Evolutionary conservation across 2,329 filamentous ascomycete species (phyloP), one percentile per base, ranked within the genome.

Genomic region (Xenosphaeropsis pyriputrescens): DNA sequence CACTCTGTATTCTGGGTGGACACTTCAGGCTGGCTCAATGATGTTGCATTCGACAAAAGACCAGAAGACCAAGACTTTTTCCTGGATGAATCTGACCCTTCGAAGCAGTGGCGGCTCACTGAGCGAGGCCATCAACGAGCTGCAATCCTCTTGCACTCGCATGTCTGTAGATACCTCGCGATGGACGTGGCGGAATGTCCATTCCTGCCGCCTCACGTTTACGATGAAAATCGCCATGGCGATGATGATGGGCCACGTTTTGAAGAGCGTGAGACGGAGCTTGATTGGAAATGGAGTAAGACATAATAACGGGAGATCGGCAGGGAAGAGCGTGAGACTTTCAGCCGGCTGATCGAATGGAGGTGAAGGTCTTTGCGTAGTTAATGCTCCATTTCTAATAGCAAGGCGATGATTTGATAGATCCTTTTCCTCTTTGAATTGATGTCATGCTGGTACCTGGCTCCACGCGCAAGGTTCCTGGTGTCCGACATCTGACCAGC

Each of bases 21-120:
- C 40, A 61, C 57, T 6, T 56, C 56, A 5, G 57, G 57, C 11
- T 60, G 58, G 57, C 45, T 61, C 7, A 48, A 59, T 19, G 45
- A 50, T 29, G 32, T 46, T 12, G 40, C 47, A 26, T 43, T 46
- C 18, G 42, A 48, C 14, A 43, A 41, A 6, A 38, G 40, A n/a
- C 37, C 43, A 35, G 44, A 47, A 15, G 41, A 45, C 18, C 43
- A 48, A 35, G 47, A 55, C 35, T 55, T 55, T 42, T 55, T 50
- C 34, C 40, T 55, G 7, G 54, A 57, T 29, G 50, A 49, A 29
- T 39, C 43, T 8, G 51, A 42, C 15, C 35, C 41, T 5, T 43
- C 44, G 1, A 46, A 50, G 29, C 45, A 48, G 42, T 54, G 50
- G 52, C 50, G 52, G 32, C 41, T 55, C 26, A 55, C 55, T 6